Conservation (phyloP, 208 protist species). For the Leishmania guyanensis region DNA sequence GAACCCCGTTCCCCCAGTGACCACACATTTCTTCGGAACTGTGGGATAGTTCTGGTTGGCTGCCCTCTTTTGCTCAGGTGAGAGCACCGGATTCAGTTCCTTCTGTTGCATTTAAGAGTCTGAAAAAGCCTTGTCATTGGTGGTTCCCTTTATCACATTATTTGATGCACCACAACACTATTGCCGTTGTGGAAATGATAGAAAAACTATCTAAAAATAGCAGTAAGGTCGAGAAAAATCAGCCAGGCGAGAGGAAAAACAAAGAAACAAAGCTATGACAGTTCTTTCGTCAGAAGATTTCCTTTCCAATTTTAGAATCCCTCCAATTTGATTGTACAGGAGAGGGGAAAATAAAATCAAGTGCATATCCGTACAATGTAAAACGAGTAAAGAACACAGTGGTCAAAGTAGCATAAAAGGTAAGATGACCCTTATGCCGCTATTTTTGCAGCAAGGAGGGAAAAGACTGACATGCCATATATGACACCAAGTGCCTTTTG, state of each 20-base stretch:
- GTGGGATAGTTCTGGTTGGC: constrained; percentile 53
- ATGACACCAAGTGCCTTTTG: background rate
- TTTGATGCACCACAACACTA: background rate
- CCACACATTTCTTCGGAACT: constrained; percentile 89
- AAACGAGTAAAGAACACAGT: background rate
- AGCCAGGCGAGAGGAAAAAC: background rate
- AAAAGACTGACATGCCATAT: background rate
- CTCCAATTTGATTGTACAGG: background rate
- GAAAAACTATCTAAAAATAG: background rate
- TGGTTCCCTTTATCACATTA: background rate
- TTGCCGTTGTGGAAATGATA: background rate
- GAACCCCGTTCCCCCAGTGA: constrained; percentile 95
- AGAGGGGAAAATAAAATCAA: background rate
- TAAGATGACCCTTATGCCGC: background rate
- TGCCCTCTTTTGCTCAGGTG: constrained; percentile 60
- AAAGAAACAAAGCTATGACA: constrained; percentile 21
- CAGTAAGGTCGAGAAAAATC: background rate
- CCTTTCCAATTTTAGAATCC: background rate
- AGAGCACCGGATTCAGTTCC: constrained; percentile 67
- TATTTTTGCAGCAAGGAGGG: background rate
- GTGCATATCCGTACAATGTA: background rate
- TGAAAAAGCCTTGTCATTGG: background rate
- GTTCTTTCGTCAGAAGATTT: background rate
- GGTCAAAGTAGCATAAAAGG: background rate
- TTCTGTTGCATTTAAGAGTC: constrained; percentile 24